Evolutionary conservation across 768 basidiomycete genomes (phyloP), one percentile per base, ranked within the genome.

Genomic region (Kwoniella dejecticola): DNA sequence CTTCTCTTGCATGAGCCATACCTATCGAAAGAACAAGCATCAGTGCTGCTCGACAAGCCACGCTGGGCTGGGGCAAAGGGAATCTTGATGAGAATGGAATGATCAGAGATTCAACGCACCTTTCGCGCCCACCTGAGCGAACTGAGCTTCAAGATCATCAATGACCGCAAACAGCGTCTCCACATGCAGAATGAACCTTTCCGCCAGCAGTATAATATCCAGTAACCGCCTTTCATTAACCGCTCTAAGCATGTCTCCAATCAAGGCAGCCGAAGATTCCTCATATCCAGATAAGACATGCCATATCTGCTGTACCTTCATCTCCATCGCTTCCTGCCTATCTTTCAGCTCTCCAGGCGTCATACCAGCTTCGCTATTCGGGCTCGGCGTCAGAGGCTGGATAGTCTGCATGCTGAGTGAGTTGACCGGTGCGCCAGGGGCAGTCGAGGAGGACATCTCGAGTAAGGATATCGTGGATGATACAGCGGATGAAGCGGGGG

Each of bases 261-360:
- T 99, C 80, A 95, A 95, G 7, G 95, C 94, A 23, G 96, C 96
- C 70, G 91, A 93, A n/a, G 91, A 95, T 80, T 99, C 96, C 79
- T 99, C 96, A 67, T 98, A 99, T 3, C 95, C 91, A 24, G 93
- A 96, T 36, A 99, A 84, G 36, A 98, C 93, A 49, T 94, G 96
- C 96, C 96, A 99, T 70, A 99, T 97, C 45, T 94, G 89, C 81
- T 94, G 94, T 5, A 99, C 96, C 77, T 95, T 88, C 71, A 93
- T 89, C 77, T 99, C 96, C 92, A 98, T 97, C 69, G 86, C 84
- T 60, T 87, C 82, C 78, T 99, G 96, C 74, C 89, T 92, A 62
- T 91, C 90, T 74, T 89, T 90, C 65, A 99, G 82, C 23, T 90
- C 86, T 26, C 79, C 73, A 3, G 91, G 84, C 2, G 88, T 89